phyloP scores from a whole-genome alignment of 768 basidiomycete species.

The Naganishia kalamii region DNA sequence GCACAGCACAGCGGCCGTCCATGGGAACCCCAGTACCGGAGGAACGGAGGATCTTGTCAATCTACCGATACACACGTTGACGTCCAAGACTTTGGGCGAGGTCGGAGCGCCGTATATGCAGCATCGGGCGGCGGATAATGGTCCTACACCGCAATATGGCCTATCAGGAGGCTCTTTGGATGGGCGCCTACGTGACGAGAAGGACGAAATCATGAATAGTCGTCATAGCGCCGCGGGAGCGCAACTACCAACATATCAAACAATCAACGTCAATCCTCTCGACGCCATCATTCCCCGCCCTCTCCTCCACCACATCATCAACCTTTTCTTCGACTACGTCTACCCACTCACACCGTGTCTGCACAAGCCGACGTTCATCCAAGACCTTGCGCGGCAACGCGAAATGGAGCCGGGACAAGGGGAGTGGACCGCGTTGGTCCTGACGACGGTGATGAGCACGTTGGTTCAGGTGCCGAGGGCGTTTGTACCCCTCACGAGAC shows the following conservation, averaged over 20 bases:
- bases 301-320: conserved; percentile 71
- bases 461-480: conserved; percentile 81
- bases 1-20: conserved; percentile 1
- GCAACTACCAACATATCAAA: conserved; percentile 44
- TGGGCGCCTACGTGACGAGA: not conserved
- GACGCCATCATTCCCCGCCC: conserved; percentile 77
- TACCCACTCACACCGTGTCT: conserved; percentile 85
- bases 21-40: conserved; percentile 3
- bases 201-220: not conserved
- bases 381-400: conserved; percentile 69
- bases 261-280: conserved; percentile 58
- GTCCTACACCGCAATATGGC: conserved; percentile 37
- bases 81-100: conserved; percentile 10
- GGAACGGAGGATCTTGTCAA: not conserved
- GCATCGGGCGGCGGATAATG: not conserved
- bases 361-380: conserved; percentile 85
- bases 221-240: not conserved
- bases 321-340: conserved; percentile 88
- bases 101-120: not conserved
- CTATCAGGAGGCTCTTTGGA: not conserved
- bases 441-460: conserved; percentile 80
- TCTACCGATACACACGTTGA: conserved; percentile 6
- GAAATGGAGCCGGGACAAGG: conserved; percentile 70
- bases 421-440: conserved; percentile 81
- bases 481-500: conserved; percentile 69